phyloP scores from a whole-genome alignment of 805 yeast genomes.

The Teunomyces pallodes region DNA sequence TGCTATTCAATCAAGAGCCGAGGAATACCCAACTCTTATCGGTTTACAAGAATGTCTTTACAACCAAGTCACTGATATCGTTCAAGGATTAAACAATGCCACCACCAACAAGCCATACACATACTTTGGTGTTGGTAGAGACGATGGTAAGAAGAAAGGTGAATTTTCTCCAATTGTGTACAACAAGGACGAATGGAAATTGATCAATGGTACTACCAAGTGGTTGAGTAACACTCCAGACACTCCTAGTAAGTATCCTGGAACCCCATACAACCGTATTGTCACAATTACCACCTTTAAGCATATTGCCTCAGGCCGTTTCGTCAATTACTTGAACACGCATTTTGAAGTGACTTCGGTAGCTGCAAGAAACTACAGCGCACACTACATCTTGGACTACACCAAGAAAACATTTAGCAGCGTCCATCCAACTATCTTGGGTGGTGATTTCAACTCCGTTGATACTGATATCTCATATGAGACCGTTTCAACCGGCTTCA shows the following conservation, averaged over 20 bases:
- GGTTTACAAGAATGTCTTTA: constrained; percentile 47
- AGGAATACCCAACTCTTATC: constrained; percentile 12
- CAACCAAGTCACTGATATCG: constrained; percentile 38
- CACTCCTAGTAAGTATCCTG: constrained; percentile 52
- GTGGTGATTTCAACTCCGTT: constrained; percentile 56
- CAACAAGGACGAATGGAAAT: constrained; percentile 33
- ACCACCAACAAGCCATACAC: constrained; percentile 28
- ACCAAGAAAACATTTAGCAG: constrained; percentile 21
- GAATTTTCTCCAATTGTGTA: constrained; percentile 52
- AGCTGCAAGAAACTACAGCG: constrained; percentile 44
- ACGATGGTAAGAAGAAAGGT: constrained; percentile 48
- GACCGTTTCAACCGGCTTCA: constrained; percentile 37
- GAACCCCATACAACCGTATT: constrained; percentile 40
- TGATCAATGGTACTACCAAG: constrained; percentile 40
- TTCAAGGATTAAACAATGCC: constrained; percentile 32
- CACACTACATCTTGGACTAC: constrained; percentile 31
- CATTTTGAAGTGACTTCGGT: constrained; percentile 52
- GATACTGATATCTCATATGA: constrained; percentile 15
- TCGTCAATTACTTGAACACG: constrained; percentile 40
- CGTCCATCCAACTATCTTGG: constrained; percentile 36
- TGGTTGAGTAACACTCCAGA: constrained; percentile 59
- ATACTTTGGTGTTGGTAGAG: constrained; percentile 47
- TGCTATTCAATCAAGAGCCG: constrained; percentile 8
- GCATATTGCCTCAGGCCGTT: constrained; percentile 12
- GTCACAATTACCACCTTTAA: constrained; percentile 36